phyloP scores from a whole-genome alignment of 257 asterid genomes.

The Thymus mandschuricus region DNA sequence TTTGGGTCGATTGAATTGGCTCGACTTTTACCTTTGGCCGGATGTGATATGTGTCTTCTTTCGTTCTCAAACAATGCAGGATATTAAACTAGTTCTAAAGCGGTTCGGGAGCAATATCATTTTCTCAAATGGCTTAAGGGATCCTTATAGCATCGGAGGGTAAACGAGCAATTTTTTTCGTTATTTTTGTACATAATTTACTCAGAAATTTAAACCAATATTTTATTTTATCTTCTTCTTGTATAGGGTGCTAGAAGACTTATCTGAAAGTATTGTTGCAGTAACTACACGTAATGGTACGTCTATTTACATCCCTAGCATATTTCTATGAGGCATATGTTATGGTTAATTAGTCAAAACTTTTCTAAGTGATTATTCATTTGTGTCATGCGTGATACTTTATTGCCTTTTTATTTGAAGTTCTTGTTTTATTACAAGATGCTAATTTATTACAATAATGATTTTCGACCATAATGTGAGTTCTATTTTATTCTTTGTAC shows the following conservation, averaged over 20 bases:
- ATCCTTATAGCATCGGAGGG: slow-evolving; percentile 67
- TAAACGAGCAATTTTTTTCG: slow-evolving; percentile 7
- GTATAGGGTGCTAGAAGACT: slow-evolving; percentile 24
- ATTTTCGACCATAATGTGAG: too few species aligned
- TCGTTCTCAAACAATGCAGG: slow-evolving; percentile 36
- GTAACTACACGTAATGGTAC: slow-evolving; percentile 58
- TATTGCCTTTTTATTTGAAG: too few species aligned
- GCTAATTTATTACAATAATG: too few species aligned
- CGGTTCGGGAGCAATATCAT: slow-evolving; percentile 65
- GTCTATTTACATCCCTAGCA: neutral
- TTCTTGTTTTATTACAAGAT: too few species aligned
- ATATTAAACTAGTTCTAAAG: slow-evolving; percentile 45
- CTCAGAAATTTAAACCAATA: neutral
- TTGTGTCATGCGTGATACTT: too few species aligned
- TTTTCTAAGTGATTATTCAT: too few species aligned
- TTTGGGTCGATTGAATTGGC: too few species aligned
- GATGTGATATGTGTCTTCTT: neutral
- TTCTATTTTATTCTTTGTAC: too few species aligned
- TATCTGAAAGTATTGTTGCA: slow-evolving; percentile 46
- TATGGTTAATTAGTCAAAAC: too few species aligned
- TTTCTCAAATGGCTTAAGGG: slow-evolving; percentile 65
- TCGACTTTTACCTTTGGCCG: too few species aligned
- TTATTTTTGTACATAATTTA: neutral
- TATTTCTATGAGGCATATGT: neutral
- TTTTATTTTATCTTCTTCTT: neutral